Evolutionary conservation across 1,284 basidiomycete genomes (phyloP).

Genomic region (Puccinia triticina): DNA sequence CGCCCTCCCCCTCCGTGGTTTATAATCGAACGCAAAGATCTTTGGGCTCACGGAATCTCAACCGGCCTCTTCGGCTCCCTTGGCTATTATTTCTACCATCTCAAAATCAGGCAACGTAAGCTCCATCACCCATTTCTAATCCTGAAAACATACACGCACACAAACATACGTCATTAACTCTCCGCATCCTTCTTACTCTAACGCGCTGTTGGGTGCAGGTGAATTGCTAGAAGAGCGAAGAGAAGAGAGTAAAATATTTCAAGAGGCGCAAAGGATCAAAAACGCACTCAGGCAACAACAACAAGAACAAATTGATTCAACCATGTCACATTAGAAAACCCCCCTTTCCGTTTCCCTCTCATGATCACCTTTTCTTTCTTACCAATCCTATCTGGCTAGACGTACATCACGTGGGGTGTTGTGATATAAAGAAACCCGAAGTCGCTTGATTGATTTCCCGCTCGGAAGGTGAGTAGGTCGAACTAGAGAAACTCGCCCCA

Average conservation of each 20-base stretch:
- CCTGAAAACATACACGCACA: background rate
- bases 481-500: too few species aligned
- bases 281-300: constrained; percentile 27
- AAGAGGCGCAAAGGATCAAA: constrained; percentile 44
- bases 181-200: background rate
- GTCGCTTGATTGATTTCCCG: too few species aligned
- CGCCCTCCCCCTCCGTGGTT: background rate
- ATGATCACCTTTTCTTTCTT: too few species aligned
- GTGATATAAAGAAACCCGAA: too few species aligned
- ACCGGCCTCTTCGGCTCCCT: constrained; percentile 39
- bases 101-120: constrained; percentile 46
- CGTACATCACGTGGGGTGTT: background rate
- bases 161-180: too few species aligned
- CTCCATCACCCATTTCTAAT: too few species aligned
- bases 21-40: constrained; percentile 2
- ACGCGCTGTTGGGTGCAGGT: background rate
- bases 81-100: constrained; percentile 43
- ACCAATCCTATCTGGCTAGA: background rate
- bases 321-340: background rate
- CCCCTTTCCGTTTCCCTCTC: too few species aligned
- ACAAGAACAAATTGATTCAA: background rate
- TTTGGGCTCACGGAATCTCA: constrained; percentile 35
- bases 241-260: constrained; percentile 28
- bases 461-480: too few species aligned
- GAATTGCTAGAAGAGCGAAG: constrained; percentile 35